Base-by-base conservation (phyloP, 2,329 filamentous ascomycete genomes). In the Beauveria pseudobassiana region DNA sequence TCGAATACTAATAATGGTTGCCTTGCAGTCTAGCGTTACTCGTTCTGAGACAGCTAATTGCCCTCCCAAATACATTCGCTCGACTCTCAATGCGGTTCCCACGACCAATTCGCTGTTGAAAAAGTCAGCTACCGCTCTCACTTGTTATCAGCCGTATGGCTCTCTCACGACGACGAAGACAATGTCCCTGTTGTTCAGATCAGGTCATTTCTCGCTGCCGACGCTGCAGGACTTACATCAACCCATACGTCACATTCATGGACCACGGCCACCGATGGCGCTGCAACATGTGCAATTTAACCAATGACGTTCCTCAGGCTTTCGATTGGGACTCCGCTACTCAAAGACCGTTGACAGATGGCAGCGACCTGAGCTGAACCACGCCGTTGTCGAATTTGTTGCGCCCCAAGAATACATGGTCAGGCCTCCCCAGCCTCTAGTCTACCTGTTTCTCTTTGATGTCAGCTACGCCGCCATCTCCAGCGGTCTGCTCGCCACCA, bases 391-490 rank as follows among this genome's bases (percentile, higher is more conserved):
- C 64, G 95, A 99, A 72, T 99, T 97, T 72, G 90, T 99, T 67
- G 95, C 95, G 14, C 95, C 95, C 2, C 95, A 99, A 75, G 95
- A 99, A 76, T 99, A 99, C 77, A 99, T 99, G 95, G 95, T 99
- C 42, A 89, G 95, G 64, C 93, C 95, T 62, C 95, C 95, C 50
- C 93, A 96, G 76, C 95, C 95, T 45, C 81, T 98, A 45, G 93
- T 97, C 45, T 98, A 98, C 73, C 83, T 97, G 16, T 98, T 98
- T 82, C 80, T 96, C 68, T 91, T 98, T 70, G 93, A 97, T 69
- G 93, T 97, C 65, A 96, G 91, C 80, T 96, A 92, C 69, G 87
- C 91, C 14, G 87, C 93, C 38, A 90, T 97, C 18, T 92, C 91
- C 18, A 96, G 88, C 65, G 95, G 95, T 54, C 86, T 99, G 38